A percentile compares a stretch with the other conserved stretches of the same genome.
These are phyloP conservation scores for Pestalotiopsis sp. DNA, from an alignment of 2,329 filamentous ascomycete genomes.

Conservation along the genomic window DNA sequence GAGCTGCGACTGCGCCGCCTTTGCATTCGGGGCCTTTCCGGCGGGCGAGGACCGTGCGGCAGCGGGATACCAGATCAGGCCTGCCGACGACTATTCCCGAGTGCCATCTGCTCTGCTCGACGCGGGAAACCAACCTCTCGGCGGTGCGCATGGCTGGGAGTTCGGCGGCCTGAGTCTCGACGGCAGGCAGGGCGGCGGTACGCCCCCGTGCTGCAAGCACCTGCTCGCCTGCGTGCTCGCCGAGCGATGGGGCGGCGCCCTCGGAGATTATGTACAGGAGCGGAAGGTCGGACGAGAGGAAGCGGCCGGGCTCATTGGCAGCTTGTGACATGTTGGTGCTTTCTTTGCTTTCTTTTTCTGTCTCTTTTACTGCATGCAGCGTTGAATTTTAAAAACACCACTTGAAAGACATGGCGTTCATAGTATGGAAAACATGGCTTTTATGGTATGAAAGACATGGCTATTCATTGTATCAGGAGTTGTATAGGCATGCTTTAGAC, in stretches of 20 bases:
- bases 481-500: no score
- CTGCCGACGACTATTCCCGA: slow-evolving; percentile 16
- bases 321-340: background rate
- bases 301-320: slow-evolving; percentile 67
- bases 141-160: slow-evolving; percentile 24
- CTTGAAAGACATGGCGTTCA: background rate
- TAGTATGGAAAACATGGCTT: background rate
- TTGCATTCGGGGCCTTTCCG: slow-evolving; percentile 73
- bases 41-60: slow-evolving; percentile 19
- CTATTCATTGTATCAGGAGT: no score
- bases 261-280: slow-evolving; percentile 60
- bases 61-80: slow-evolving; percentile 13
- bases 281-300: slow-evolving; percentile 63
- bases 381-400: background rate
- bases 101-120: background rate
- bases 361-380: background rate
- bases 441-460: background rate
- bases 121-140: background rate
- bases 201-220: slow-evolving; percentile 77
- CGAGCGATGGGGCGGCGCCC: slow-evolving; percentile 62
- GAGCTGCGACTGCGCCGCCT: slow-evolving; percentile 90
- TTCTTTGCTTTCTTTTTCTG: background rate
- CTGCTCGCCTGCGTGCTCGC: slow-evolving; percentile 80
- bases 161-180: slow-evolving; percentile 39
- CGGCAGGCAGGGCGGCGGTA: slow-evolving; percentile 23